A percentile compares a stretch with the other conserved stretches of the same genome.
These are phyloP conservation scores for Sphaerulina populicola DNA, from an alignment of 2,329 filamentous ascomycete species.

Conservation along the genomic window DNA sequence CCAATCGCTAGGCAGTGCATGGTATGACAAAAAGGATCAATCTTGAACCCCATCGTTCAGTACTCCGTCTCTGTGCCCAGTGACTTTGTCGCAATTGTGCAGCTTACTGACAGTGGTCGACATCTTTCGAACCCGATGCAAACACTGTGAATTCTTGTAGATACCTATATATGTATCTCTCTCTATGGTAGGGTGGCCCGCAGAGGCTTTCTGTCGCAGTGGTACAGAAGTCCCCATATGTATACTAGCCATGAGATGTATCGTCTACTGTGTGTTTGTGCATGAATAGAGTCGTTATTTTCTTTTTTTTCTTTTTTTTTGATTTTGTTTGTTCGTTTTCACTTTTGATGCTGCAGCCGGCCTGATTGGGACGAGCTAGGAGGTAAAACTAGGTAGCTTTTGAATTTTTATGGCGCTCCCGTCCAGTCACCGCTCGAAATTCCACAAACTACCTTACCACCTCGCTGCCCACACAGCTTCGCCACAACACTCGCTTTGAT, in stretches of 20 bases:
- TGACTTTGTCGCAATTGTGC: not conserved
- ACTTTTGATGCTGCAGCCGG: not conserved
- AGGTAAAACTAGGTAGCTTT: not conserved
- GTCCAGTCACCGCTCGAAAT: not conserved
- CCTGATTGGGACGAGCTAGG: not conserved
- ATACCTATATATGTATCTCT: not conserved
- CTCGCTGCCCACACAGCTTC: not conserved
- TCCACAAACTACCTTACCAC: not conserved
- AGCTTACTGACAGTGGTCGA: not conserved
- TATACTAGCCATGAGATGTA: not conserved
- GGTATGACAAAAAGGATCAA: slow-evolving; percentile 15
- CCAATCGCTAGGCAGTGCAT: slow-evolving; percentile 17
- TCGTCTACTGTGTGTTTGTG: not conserved
- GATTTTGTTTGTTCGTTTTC: not conserved
- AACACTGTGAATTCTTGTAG: not conserved
- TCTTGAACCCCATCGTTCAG: slow-evolving; percentile 4
- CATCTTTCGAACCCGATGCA: slow-evolving; percentile 2
- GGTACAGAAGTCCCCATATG: not conserved
- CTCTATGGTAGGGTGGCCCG: not conserved
- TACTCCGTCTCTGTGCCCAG: not conserved
- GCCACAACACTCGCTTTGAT: not conserved
- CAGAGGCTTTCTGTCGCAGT: not conserved
- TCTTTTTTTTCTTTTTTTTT: too few relatives aligned
- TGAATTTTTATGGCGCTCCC: not conserved
- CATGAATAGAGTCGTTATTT: not conserved